Evolutionary conservation across 306 rosid genomes (phyloP), one percentile per base, ranked within the genome.

Genomic region (Astragalus membranaceus): DNA sequence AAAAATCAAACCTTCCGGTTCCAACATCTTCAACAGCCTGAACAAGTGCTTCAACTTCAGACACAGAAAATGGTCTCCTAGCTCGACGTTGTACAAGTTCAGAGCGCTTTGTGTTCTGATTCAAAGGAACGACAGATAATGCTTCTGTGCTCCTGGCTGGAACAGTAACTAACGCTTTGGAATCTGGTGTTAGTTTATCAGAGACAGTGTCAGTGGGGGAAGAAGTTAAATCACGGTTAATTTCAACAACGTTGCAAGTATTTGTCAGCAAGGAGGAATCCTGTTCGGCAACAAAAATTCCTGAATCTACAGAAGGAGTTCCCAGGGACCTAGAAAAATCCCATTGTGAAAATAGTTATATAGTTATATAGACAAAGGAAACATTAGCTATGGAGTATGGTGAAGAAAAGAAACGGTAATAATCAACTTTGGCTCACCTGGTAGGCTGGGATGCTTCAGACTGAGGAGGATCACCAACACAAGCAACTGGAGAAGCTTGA

Each of bases 11-110:
- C 98, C 98, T 94, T 82, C 98, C 98, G 8, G 97, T 94, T 78
- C 98, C 98, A 13, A 90, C 89, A 49, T 94, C 96, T 84, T 90
- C 98, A 48, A 94, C 97, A 3, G 96, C 96, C 42, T 88, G 78
- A 66, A 94, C 97, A 70, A 94, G 84, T 39, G 96, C 93, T 85
- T 94, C 97, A 32, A 94, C 98, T 81, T 94, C 97, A 41, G 90
- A 72, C 16, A 90, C 98, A 69, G 98, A 85, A 75, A 94, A 94
- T 5, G 98, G 98, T 69, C 98, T 84, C 78, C 98, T 87, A 8
- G 87, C 83, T 79, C 98, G 88, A 76, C 98, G 98, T 84, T 88
- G 98, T 76, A 79, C 92, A 85, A 82, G 78, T 50, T 88, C 97
- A 48, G 88, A 72, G 64, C 81, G 89, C 84, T 58, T 87, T 16